Percentiles rank a stretch among this genome's conserved stretches.
These are phyloP conservation scores for Macrolepiota albuminosa DNA, from an alignment of 768 basidiomycete species.

Conservation along the genomic window DNA sequence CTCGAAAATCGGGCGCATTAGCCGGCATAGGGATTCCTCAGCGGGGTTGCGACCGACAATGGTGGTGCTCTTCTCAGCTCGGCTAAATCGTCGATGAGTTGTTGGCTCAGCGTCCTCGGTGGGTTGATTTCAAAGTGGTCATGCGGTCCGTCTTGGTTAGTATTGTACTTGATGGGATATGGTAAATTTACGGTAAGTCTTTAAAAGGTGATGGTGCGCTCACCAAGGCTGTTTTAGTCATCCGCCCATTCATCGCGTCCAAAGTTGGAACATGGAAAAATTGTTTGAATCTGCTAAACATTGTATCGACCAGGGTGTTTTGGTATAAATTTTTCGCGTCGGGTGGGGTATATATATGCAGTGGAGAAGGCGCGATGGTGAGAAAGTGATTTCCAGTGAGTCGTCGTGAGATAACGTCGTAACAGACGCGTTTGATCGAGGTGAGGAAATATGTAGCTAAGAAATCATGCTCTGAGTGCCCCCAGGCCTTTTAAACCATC, in stretches of 20 bases:
- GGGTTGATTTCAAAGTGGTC: neutral
- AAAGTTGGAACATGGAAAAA: neutral
- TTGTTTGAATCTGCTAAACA: neutral
- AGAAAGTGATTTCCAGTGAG: neutral
- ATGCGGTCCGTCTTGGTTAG: neutral
- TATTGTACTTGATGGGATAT: neutral
- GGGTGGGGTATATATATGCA: neutral
- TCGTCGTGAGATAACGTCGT: neutral
- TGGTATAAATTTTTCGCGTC: neutral
- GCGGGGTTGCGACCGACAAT: neutral
- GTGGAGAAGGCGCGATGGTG: neutral
- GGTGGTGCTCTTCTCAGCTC: constrained; percentile 2
- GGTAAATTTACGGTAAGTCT: neutral
- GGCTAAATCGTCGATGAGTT: constrained; percentile 2
- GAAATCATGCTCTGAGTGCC: neutral
- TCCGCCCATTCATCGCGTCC: neutral
- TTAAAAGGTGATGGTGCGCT: neutral
- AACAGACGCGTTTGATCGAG: neutral
- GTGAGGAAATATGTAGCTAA: neutral
- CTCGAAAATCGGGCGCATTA: neutral
- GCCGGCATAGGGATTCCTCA: neutral
- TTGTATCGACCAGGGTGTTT: neutral
- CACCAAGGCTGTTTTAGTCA: neutral
- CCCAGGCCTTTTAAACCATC: neutral
- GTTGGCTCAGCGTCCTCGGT: neutral